Evolutionary conservation across 306 rosid genomes (phyloP).

Genomic region (Pyrus betulifolia): DNA sequence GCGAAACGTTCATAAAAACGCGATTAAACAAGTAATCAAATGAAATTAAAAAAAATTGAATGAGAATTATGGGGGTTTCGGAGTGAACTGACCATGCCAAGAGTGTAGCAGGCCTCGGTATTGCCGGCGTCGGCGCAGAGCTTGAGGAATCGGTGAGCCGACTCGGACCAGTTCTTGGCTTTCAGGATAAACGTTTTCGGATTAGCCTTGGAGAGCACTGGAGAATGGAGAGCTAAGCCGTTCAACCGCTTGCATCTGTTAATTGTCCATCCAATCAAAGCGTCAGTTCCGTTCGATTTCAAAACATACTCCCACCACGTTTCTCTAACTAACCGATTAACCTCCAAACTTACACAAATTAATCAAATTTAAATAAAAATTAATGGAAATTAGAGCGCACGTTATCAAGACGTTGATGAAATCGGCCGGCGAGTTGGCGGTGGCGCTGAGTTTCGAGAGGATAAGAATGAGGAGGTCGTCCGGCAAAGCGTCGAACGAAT

Average conservation of each 20-base stretch:
- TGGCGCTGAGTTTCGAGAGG: conserved; percentile 56
- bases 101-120: conserved; percentile 75
- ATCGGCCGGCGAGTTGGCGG: conserved; percentile 58
- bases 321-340: not conserved
- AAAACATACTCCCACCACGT: not conserved
- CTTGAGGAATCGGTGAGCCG: conserved; percentile 72
- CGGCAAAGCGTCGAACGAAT: conserved; percentile 58
- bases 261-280: not conserved
- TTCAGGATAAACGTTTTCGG: conserved; percentile 42
- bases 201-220: conserved; percentile 54
- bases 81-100: conserved; percentile 74
- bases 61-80: not conserved
- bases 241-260: conserved; percentile 77
- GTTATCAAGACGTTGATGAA: conserved; percentile 53
- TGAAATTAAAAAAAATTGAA: not conserved
- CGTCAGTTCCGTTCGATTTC: conserved; percentile 3
- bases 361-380: not conserved
- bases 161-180: conserved; percentile 66
- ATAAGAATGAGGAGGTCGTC: conserved; percentile 70
- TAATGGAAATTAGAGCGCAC: conserved; percentile 25
- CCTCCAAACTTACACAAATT: not conserved
- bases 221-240: conserved; percentile 41
- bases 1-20: not conserved
- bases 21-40: not conserved
- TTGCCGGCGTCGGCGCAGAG: conserved; percentile 86